Percentiles rank a stretch among this genome's conserved stretches.
These are phyloP conservation scores for Neurospora cerealis DNA, from an alignment of 495 filamentous ascomycete species.

Conservation along the genomic window DNA sequence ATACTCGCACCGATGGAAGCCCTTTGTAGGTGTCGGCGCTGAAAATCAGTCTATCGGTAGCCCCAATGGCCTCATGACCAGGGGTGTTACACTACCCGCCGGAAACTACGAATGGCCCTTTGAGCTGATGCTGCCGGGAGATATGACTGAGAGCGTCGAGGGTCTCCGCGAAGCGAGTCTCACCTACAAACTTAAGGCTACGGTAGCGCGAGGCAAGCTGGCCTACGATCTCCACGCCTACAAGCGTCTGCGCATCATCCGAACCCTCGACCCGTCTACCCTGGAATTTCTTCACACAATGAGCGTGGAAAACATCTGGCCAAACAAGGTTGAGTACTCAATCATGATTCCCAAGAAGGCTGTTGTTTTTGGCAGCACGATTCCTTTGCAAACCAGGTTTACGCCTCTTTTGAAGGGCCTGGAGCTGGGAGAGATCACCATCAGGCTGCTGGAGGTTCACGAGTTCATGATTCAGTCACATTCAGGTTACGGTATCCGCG, in stretches of 20 bases:
- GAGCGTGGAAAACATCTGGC: conserved; percentile 93
- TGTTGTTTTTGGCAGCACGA: conserved; percentile 75
- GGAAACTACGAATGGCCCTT: conserved; percentile 92
- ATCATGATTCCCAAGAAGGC: conserved; percentile 84
- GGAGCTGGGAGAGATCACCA: conserved; percentile 62
- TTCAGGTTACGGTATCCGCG: conserved; percentile 41
- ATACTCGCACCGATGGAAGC: conserved; percentile 35
- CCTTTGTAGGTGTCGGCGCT: conserved; percentile 32
- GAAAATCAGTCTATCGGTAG: conserved; percentile 14
- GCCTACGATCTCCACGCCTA: conserved; percentile 67
- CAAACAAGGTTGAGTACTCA: conserved; percentile 87
- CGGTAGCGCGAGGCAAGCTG: conserved; percentile 69
- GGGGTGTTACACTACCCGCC: conserved; percentile 51
- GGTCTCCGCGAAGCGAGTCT: conserved; percentile 72
- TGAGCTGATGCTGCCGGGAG: conserved; percentile 64
- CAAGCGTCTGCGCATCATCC: conserved; percentile 76
- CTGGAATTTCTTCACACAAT: conserved; percentile 79
- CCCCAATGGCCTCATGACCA: conserved; percentile 10
- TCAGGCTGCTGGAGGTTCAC: conserved; percentile 68
- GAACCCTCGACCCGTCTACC: conserved; percentile 71
- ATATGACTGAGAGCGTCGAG: conserved; percentile 79
- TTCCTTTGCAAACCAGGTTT: conserved; percentile 71
- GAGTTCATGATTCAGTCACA: conserved; percentile 47
- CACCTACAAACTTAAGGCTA: conserved; percentile 81
- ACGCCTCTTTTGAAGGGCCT: conserved; percentile 81